Conservation (phyloP, 73 alveolate species). For the Paramecium sonneborni region DNA sequence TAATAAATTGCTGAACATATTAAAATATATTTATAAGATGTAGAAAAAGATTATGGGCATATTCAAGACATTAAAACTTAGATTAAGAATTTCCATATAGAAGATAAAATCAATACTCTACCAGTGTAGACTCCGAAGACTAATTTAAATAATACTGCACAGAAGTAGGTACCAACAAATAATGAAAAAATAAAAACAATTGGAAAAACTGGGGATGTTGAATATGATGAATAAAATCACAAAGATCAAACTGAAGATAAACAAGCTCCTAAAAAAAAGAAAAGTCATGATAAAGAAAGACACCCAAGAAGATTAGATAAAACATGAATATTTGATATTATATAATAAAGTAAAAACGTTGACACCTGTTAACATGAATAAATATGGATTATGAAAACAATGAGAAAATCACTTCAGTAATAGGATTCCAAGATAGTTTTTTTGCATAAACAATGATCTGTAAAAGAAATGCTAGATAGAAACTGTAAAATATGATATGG, state of each 20-base stretch:
- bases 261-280: background rate
- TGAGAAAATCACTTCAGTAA: background rate
- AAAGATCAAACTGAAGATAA: background rate
- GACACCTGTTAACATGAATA: background rate
- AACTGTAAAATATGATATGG: background rate
- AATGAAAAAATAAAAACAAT: background rate
- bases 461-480: background rate
- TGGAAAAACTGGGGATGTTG: background rate
- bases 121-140: background rate
- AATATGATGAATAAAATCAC: background rate
- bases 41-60: conserved; percentile 1
- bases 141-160: background rate
- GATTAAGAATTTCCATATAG: conserved; percentile 1
- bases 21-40: background rate
- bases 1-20: background rate
- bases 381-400: background rate
- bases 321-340: conserved; percentile 10
- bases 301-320: background rate
- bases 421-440: background rate
- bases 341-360: background rate
- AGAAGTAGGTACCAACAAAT: background rate
- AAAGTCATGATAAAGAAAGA: conserved; percentile 6
- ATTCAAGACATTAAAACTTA: conserved; percentile 15
- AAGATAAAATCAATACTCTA: background rate
- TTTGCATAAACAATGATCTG: background rate